Evolutionary conservation across 305 asterid species (phyloP).

Genomic region (Fraxinus baroniana): DNA sequence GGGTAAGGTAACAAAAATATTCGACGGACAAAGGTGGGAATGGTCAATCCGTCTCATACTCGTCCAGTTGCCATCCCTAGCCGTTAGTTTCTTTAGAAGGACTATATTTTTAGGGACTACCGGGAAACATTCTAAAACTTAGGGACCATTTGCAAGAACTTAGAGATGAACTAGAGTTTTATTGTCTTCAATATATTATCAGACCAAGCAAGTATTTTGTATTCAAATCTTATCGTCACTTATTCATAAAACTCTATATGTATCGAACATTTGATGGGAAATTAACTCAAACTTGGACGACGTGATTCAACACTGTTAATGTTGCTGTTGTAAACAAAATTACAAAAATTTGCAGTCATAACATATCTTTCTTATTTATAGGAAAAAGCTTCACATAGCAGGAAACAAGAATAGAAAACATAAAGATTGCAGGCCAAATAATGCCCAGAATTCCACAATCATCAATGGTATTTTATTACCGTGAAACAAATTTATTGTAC

Average conservation of each 20-base stretch:
- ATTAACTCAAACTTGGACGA: background rate
- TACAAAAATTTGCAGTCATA: background rate
- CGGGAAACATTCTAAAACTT: background rate
- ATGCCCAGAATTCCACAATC: slow-evolving; percentile 32
- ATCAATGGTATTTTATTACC: slow-evolving; percentile 36
- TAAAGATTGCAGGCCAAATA: slow-evolving; percentile 31
- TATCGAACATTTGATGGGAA: background rate
- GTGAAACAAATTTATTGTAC: slow-evolving; percentile 28
- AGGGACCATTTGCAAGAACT: background rate
- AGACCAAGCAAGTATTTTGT: background rate
- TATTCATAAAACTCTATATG: background rate
- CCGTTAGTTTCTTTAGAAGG: background rate
- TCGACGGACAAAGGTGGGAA: too few species aligned
- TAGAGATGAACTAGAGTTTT: background rate
- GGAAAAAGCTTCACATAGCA: slow-evolving; percentile 17
- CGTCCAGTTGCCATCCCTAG: too few species aligned
- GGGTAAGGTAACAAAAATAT: too few species aligned
- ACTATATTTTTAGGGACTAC: background rate
- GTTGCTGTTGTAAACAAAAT: background rate
- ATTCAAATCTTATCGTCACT: background rate
- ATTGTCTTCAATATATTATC: background rate
- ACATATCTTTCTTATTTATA: background rate
- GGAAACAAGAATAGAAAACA: slow-evolving; percentile 10
- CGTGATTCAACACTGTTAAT: background rate
- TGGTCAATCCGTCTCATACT: too few species aligned